Evolutionary conservation across 108 stramenopile species (phyloP).

Genomic region (Skeletonema costatum): DNA sequence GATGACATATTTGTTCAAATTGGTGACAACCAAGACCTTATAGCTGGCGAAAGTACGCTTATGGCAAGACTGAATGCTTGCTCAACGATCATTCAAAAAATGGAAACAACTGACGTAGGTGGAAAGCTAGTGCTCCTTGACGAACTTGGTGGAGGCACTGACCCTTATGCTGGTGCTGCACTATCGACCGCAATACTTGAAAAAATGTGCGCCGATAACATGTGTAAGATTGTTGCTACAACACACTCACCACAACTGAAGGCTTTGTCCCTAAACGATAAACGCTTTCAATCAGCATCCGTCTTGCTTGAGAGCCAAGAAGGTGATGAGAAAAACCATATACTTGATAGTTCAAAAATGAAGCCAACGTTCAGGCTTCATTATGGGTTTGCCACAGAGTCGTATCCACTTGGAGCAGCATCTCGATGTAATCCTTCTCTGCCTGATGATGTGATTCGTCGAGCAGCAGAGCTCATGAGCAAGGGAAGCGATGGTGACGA

Average conservation of each 20-base stretch:
- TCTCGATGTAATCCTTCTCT: conserved; percentile 56
- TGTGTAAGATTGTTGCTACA: conserved; percentile 68
- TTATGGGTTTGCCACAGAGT: conserved; percentile 80
- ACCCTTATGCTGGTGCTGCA: conserved; percentile 72
- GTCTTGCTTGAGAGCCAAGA: conserved; percentile 48
- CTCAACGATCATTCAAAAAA: conserved; percentile 53
- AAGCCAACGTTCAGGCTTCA: conserved; percentile 62
- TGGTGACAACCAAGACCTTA: conserved; percentile 75
- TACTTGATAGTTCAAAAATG: conserved; percentile 4
- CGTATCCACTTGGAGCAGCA: conserved; percentile 75
- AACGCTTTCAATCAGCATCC: conserved; percentile 65
- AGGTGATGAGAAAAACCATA: conserved; percentile 4
- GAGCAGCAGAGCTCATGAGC: conserved; percentile 60
- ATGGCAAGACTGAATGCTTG: conserved; percentile 65
- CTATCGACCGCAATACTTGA: conserved; percentile 80
- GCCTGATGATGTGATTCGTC: conserved; percentile 62
- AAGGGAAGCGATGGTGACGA: conserved; percentile 35
- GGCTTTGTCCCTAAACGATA: conserved; percentile 56
- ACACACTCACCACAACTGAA: conserved; percentile 84
- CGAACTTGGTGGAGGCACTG: conserved; percentile 83
- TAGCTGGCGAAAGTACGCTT: conserved; percentile 73
- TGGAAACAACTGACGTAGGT: conserved; percentile 1
- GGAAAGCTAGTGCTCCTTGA: conserved; percentile 65
- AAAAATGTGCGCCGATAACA: conserved; percentile 33
- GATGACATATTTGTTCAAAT: conserved; percentile 59